phyloP scores from a whole-genome alignment of 73 alveolate species.

The Stentor roeselii region DNA sequence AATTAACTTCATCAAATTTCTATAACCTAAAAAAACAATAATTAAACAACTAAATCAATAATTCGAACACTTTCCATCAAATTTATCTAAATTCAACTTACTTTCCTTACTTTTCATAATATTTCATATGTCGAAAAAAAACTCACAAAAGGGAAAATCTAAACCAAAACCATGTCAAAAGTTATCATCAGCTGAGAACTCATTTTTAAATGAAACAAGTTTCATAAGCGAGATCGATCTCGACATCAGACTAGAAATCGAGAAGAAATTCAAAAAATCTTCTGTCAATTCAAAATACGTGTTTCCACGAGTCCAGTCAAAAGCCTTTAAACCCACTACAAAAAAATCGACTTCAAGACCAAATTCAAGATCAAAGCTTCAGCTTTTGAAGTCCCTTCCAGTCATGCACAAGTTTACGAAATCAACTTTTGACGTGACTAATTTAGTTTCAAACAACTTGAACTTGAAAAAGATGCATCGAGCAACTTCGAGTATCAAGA shows the following conservation, averaged over 20 bases:
- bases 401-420: neutral
- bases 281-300: neutral
- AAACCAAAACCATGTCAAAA: too few relatives aligned
- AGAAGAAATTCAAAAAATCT: constrained; percentile 7
- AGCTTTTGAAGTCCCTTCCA: neutral
- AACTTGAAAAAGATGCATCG: neutral
- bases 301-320: constrained; percentile 31
- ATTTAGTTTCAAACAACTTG: neutral
- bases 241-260: constrained; percentile 20
- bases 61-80: neutral
- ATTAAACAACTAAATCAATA: neutral
- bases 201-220: constrained; percentile 23
- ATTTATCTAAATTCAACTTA: too few relatives aligned
- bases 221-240: constrained; percentile 25
- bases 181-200: neutral
- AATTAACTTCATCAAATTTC: too few relatives aligned
- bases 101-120: too few relatives aligned
- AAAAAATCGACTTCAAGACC: neutral
- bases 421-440: neutral
- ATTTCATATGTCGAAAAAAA: too few relatives aligned
- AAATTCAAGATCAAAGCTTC: neutral
- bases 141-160: too few relatives aligned
- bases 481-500: neutral
- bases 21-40: neutral
- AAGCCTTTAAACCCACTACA: neutral